Evolutionary conservation across 164 flowering plant genomes (phyloP).

Genomic region (Vitis vinifera): DNA sequence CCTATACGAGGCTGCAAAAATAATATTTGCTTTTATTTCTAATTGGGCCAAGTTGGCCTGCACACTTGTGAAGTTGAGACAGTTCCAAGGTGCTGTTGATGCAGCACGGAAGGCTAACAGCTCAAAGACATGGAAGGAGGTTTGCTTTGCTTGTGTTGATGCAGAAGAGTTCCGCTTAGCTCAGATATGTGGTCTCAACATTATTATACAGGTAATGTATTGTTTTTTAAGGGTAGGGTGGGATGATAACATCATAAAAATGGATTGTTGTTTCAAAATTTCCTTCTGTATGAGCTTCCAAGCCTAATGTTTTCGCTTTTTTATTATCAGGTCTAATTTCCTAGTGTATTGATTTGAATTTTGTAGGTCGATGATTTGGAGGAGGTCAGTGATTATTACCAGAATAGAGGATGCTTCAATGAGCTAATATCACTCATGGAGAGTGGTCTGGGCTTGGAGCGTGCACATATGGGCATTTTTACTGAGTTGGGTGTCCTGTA

Average conservation of each 20-base stretch:
- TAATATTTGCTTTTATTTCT: slow-evolving; percentile 89
- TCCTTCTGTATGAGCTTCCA: not conserved
- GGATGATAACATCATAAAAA: not conserved
- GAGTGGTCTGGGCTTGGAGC: slow-evolving; percentile 98
- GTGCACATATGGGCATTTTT: slow-evolving; percentile 99
- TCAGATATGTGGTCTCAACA: slow-evolving; percentile 98
- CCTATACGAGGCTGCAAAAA: slow-evolving; percentile 94
- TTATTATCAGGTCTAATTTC: not conserved
- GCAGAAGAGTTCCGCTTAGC: slow-evolving; percentile 99
- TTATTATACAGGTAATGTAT: slow-evolving; percentile 76
- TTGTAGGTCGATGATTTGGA: slow-evolving; percentile 96
- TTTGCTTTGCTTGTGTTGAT: slow-evolving; percentile 99
- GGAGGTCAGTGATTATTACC: slow-evolving; percentile 95
- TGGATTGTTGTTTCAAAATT: not conserved
- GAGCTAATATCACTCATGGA: slow-evolving; percentile 94
- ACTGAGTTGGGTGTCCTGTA: slow-evolving; percentile 96
- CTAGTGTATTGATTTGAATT: not conserved
- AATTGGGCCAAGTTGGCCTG: slow-evolving; percentile 96
- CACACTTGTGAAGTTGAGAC: slow-evolving; percentile 85
- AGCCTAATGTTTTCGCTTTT: not conserved
- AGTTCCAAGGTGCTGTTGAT: slow-evolving; percentile 99
- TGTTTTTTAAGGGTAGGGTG: not conserved
- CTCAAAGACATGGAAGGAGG: slow-evolving; percentile 98
- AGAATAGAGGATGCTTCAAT: slow-evolving; percentile 94
- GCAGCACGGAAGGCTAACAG: slow-evolving; percentile 99